Evolutionary conservation across 495 filamentous ascomycete genomes (phyloP), one percentile per base, ranked within the genome.

Genomic region (Trichoderma gamsii): DNA sequence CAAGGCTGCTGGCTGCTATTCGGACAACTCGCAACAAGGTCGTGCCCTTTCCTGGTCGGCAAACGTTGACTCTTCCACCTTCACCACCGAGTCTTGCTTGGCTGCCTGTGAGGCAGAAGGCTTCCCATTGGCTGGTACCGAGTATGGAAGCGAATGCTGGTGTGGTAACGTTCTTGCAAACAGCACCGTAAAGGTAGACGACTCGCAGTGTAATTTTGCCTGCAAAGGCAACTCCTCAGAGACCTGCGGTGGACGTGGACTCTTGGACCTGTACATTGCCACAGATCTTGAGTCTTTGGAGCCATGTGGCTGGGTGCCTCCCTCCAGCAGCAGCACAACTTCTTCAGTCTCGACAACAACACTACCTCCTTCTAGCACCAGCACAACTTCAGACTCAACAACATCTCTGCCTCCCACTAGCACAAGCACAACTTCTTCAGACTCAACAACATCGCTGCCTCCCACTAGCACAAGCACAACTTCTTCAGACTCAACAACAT

Each of bases 1-100:
- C 71, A 68, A 70, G 41, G 70, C 76, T 43, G 71, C 86, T n/a
- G 86, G 86, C 65, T 88, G 86, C 72, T 87, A 81, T 71, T 83
- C 82, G 35, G 85, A 87, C 66, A 79, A 84, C 66, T 76, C 79
- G 0, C 69, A 59, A 43, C 15, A 71, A 29, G 83, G 83, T 44
- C 82, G 80, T 25, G 80, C 86, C 0, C 75, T 88, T 32, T 76
- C 77, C 2, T 84, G 81, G 72, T 77, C 82, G 76, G 71, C 78
- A 59, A 71, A 76, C 59, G 66, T 86, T 41, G 70, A 73, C 67
- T 46, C 68, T 4, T 44, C 72, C 4, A 73, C 70, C 38, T 43
- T 85, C 72, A 82, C 82, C 29, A 80, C 76, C 2, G 74, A 82
- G 68, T 72, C 69, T 49, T 86, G 84, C 72, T 74, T 84, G 51